These are phyloP conservation scores for Panaeolus cyanescens DNA, from an alignment of 768 basidiomycete genomes.

Conservation along the genomic window DNA sequence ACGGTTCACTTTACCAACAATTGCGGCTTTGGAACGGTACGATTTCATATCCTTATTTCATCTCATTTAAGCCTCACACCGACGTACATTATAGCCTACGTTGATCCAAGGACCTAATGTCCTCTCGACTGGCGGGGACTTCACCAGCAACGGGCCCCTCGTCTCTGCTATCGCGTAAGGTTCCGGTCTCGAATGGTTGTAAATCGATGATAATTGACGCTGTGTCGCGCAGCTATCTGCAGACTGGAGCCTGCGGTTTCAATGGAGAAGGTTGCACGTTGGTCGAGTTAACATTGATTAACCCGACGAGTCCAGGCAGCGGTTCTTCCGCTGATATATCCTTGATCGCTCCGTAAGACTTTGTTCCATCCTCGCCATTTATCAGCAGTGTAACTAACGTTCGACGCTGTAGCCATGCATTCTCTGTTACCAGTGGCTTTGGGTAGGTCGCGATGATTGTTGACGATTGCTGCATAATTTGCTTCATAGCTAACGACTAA, in stretches of 20 bases:
- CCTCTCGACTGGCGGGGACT: slow-evolving; percentile 14
- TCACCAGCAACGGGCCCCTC: slow-evolving; percentile 10
- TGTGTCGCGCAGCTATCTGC: slow-evolving; percentile 27
- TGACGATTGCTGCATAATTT: no score
- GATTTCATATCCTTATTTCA: no score
- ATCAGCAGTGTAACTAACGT: not conserved
- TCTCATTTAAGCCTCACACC: no score
- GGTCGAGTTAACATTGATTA: slow-evolving; percentile 36
- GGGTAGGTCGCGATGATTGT: no score
- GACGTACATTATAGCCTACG: not conserved
- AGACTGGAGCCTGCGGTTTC: slow-evolving; percentile 36
- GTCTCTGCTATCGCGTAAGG: not conserved
- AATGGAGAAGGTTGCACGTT: slow-evolving; percentile 23
- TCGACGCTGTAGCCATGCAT: slow-evolving; percentile 35
- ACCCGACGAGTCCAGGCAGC: slow-evolving; percentile 15
- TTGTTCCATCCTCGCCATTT: not conserved
- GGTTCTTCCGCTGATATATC: slow-evolving; percentile 21
- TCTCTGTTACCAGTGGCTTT: slow-evolving; percentile 36
- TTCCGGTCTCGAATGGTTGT: no score
- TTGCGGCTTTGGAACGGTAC: slow-evolving; percentile 39
- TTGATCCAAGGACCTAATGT: slow-evolving; percentile 13
- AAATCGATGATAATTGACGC: no score
- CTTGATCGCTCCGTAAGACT: slow-evolving; percentile 41
- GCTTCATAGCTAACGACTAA: not conserved
- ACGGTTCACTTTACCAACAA: slow-evolving; percentile 34